phyloP scores from a whole-genome alignment of 164 flowering plant genomes.

The Berberis thunbergii region DNA sequence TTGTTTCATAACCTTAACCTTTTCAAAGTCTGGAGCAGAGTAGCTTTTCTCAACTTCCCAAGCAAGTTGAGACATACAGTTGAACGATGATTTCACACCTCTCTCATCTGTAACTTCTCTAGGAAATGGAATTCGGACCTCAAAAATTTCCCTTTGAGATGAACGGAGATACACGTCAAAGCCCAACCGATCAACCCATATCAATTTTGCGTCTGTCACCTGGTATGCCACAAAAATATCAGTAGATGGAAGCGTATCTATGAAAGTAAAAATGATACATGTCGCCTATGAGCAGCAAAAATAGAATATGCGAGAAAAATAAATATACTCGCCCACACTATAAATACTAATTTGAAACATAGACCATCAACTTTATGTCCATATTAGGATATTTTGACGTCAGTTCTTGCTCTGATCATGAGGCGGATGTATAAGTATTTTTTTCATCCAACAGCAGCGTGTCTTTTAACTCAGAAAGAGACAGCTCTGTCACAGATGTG shows the following conservation, averaged over 20 bases:
- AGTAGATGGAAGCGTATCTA: not conserved
- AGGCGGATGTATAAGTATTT: too few species aligned
- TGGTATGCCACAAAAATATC: conserved; percentile 14
- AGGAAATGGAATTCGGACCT: conserved; percentile 83
- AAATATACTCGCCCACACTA: too few species aligned
- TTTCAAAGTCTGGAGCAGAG: conserved; percentile 47
- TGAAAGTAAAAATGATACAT: too few species aligned
- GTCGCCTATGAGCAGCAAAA: too few species aligned
- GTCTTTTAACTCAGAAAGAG: too few species aligned
- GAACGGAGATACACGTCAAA: conserved; percentile 65
- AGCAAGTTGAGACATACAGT: conserved; percentile 87
- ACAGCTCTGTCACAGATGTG: too few species aligned
- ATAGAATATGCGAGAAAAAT: too few species aligned
- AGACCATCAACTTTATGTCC: too few species aligned
- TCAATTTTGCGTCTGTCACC: conserved; percentile 66
- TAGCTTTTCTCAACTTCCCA: conserved; percentile 89
- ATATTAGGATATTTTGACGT: too few species aligned
- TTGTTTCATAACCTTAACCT: conserved; percentile 58
- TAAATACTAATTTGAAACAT: too few species aligned
- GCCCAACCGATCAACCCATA: conserved; percentile 91
- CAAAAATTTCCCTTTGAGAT: conserved; percentile 33
- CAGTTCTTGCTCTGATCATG: too few species aligned
- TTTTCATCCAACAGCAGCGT: too few species aligned
- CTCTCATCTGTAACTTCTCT: conserved; percentile 79
- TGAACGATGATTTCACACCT: conserved; percentile 79